These are phyloP conservation scores for Aureobasidium sp. DNA, from an alignment of 2,329 filamentous ascomycete species.

Conservation along the genomic window DNA sequence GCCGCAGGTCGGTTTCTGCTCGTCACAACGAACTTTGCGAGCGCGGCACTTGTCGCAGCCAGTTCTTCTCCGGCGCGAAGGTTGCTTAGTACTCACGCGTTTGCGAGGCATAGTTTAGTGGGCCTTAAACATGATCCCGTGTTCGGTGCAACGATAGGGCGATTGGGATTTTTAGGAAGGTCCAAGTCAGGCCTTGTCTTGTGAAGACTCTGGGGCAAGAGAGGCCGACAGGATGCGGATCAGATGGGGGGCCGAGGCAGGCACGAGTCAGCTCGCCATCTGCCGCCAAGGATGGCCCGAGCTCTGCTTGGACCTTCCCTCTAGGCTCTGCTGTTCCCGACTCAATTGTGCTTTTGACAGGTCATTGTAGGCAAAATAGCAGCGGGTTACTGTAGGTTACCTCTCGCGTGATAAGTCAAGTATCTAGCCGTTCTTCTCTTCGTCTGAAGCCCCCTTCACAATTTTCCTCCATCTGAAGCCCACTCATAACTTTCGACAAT, in stretches of 20 bases:
- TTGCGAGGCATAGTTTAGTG: slow-evolving; percentile 19
- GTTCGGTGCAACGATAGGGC: not conserved
- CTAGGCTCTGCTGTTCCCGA: not conserved
- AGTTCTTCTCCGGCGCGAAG: slow-evolving; percentile 29
- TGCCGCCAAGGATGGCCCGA: not conserved
- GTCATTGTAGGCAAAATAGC: not conserved
- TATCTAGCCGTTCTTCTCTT: not conserved
- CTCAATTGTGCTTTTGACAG: not conserved
- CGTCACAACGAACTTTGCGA: slow-evolving; percentile 37
- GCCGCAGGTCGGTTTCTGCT: slow-evolving; percentile 32
- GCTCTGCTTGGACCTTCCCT: slow-evolving; percentile 3
- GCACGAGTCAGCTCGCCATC: not conserved
- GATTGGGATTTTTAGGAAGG: slow-evolving; percentile 3
- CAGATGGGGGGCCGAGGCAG: not conserved
- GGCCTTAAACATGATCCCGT: slow-evolving; percentile 2
- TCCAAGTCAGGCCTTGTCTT: slow-evolving; percentile 9
- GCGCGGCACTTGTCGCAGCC: slow-evolving; percentile 37
- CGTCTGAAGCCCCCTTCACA: not conserved
- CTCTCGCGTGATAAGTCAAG: not conserved
- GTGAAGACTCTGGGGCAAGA: not conserved
- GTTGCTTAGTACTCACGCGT: slow-evolving; percentile 18
- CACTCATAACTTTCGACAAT: not conserved
- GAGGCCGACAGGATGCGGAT: not conserved
- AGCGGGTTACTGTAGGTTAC: not conserved
- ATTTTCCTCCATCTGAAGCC: not conserved